phyloP scores from a whole-genome alignment of 2,329 filamentous ascomycete genomes.

The Beauveria pseudobassiana region DNA sequence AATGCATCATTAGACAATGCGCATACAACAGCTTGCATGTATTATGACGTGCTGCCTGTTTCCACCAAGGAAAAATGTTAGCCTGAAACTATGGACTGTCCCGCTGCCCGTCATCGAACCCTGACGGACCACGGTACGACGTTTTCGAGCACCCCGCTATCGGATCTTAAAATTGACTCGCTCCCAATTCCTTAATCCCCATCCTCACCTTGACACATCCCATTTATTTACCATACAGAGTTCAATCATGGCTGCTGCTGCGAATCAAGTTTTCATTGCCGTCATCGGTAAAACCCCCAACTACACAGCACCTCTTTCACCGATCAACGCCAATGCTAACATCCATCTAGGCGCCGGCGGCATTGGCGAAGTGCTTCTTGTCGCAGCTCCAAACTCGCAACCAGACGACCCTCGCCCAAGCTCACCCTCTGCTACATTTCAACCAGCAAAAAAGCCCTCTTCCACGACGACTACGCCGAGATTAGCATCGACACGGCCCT shows the following conservation, averaged over 20 bases:
- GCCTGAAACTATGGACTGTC: not conserved
- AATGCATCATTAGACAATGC: not conserved
- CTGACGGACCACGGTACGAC: not conserved
- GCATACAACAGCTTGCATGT: not conserved
- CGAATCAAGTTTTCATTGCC: constrained; percentile 44
- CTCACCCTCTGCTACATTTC: constrained; percentile 78
- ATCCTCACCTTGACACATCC: not conserved
- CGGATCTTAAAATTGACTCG: constrained; percentile 11
- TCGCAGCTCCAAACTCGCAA: constrained; percentile 61
- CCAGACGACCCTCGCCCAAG: constrained; percentile 59
- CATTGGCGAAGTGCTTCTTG: constrained; percentile 87
- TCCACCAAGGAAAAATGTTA: not conserved
- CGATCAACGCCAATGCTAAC: not conserved
- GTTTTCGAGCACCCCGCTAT: constrained; percentile 10
- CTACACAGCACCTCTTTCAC: not conserved
- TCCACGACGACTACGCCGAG: constrained; percentile 63
- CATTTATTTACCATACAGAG: not conserved
- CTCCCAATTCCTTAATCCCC: not conserved
- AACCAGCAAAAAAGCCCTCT: constrained; percentile 76
- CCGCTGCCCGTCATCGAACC: not conserved
- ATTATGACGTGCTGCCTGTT: constrained; percentile 3
- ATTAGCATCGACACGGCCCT: constrained; percentile 54
- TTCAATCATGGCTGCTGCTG: constrained; percentile 33
- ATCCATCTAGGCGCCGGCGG: constrained; percentile 70
- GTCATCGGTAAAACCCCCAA: constrained; percentile 35